Conservation (phyloP, 106 monocot species). For the Dendrobium huoshanense region DNA sequence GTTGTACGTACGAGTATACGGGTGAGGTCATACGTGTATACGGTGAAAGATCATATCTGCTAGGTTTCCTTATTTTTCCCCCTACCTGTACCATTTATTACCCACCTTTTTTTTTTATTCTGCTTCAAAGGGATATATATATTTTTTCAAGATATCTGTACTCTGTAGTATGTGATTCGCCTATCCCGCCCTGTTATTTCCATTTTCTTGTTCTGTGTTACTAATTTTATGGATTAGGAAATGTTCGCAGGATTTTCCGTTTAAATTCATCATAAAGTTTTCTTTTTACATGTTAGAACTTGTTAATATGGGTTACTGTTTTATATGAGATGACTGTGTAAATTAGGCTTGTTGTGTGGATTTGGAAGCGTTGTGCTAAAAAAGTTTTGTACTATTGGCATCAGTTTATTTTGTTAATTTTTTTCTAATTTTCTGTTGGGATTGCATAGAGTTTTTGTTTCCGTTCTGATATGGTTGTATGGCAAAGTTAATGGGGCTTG, state of each 20-base stretch:
- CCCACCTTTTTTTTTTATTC: background rate
- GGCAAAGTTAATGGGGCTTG: background rate
- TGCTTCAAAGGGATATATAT: background rate
- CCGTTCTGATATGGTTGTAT: background rate
- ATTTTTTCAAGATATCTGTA: background rate
- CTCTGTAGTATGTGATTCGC: background rate
- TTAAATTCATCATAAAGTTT: background rate
- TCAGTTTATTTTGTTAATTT: background rate
- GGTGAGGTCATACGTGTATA: conserved; percentile 1
- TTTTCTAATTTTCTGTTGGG: background rate
- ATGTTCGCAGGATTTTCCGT: background rate
- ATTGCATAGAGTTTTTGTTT: background rate
- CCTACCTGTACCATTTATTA: background rate
- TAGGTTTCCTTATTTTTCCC: background rate
- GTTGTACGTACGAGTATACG: background rate
- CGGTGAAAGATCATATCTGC: conserved; percentile 4
- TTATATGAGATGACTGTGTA: background rate
- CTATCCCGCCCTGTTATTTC: background rate
- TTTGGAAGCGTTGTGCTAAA: background rate
- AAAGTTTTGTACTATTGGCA: background rate
- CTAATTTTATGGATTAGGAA: background rate
- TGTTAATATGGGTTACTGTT: background rate
- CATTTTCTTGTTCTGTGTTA: background rate
- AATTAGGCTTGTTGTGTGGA: background rate
- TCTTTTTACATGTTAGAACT: background rate